Conservation (phyloP, 305 asterid species). For the Caryopteris hybrid region DNA sequence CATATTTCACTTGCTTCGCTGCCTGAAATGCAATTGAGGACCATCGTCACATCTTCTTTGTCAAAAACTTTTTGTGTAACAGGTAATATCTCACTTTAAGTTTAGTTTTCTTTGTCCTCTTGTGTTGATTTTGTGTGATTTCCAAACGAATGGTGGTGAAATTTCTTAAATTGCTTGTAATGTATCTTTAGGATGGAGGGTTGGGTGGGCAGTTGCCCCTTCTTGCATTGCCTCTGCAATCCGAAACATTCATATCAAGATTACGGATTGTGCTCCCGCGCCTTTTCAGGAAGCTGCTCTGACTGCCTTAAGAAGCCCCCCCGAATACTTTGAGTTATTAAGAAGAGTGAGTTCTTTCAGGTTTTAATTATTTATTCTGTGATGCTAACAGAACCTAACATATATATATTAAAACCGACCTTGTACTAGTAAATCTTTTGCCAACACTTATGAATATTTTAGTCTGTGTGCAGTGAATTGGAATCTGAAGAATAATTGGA, state of each 20-base stretch:
- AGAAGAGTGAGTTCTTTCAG: constrained; percentile 41
- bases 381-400: not conserved
- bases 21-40: constrained; percentile 73
- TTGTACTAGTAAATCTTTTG: not conserved
- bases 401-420: no score
- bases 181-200: constrained; percentile 72
- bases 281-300: constrained; percentile 93
- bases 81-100: constrained; percentile 33
- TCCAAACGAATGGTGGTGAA: no score
- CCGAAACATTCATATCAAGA: constrained; percentile 60
- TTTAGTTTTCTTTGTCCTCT: not conserved
- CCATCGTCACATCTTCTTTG: constrained; percentile 76
- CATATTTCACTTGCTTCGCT: constrained; percentile 78
- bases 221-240: constrained; percentile 71
- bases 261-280: constrained; percentile 85
- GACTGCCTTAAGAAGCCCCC: constrained; percentile 65
- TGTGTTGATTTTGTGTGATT: not conserved
- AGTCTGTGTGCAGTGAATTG: not conserved
- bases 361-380: not conserved
- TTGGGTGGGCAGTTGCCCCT: constrained; percentile 91
- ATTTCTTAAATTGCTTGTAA: constrained; percentile 4
- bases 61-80: constrained; percentile 85
- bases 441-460: not conserved
- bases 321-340: constrained; percentile 44
- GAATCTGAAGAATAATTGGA: not conserved